phyloP scores from a whole-genome alignment of 768 basidiomycete species.

The Ramaria rubella region DNA sequence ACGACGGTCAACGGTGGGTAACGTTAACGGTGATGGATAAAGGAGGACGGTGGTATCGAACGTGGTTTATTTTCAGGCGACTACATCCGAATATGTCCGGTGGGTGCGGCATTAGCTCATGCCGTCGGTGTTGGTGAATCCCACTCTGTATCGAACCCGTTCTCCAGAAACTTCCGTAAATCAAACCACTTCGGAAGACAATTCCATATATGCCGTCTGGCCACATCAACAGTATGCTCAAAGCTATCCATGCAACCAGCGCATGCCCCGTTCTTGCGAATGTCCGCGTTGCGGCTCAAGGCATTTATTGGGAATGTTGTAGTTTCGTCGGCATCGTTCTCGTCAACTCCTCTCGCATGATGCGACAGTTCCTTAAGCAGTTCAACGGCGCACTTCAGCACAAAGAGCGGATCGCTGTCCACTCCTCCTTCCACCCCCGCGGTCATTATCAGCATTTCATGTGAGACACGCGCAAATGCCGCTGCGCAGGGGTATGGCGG shows the following conservation, averaged over 20 bases:
- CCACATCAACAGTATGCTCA: background rate
- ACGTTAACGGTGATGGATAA: no score
- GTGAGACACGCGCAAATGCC: background rate
- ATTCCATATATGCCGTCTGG: background rate
- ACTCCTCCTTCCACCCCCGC: background rate
- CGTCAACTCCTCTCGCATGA: no score
- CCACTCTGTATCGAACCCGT: background rate
- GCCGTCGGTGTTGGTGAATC: no score
- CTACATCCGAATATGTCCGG: no score
- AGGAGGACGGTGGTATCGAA: no score
- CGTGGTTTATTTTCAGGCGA: no score
- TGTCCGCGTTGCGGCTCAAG: no score
- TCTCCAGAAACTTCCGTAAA: background rate
- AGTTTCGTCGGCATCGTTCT: no score
- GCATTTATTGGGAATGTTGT: no score
- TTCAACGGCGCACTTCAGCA: background rate
- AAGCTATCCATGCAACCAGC: background rate
- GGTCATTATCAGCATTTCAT: background rate
- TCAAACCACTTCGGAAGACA: background rate
- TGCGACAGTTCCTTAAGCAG: background rate
- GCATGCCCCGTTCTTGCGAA: background rate
- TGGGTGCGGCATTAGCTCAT: no score
- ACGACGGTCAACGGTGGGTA: no score
- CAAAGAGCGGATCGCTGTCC: conserved; percentile 1
- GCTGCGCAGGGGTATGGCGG: background rate